phyloP scores from a whole-genome alignment of 768 basidiomycete species.

The Pisolithus microcarpus region DNA sequence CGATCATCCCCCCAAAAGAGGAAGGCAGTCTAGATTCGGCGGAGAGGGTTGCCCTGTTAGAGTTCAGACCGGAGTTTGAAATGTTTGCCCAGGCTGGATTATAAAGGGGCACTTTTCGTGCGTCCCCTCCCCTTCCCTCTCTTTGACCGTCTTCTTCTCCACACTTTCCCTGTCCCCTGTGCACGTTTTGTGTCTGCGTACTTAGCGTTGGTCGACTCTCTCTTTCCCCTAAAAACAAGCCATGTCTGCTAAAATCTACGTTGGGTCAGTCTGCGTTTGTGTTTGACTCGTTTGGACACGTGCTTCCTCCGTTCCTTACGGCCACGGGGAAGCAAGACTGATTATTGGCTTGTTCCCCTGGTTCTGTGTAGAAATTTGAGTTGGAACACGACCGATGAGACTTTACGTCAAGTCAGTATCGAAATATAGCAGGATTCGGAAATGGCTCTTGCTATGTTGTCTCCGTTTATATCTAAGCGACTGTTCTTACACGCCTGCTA shows the following conservation, averaged over 20 bases:
- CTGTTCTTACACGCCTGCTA: constrained; percentile 23
- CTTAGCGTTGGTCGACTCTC: constrained; percentile 29
- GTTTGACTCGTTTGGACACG: constrained; percentile 35
- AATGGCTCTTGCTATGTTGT: constrained; percentile 39
- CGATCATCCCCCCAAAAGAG: constrained; percentile 16
- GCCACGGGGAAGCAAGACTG: constrained; percentile 44
- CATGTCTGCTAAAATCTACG: constrained; percentile 85
- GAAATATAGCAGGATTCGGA: constrained; percentile 29
- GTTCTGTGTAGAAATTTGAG: constrained; percentile 75
- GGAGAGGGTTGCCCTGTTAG: constrained; percentile 10
- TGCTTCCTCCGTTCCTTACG: constrained; percentile 37
- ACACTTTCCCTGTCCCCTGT: constrained; percentile 45
- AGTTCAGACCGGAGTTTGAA: constrained; percentile 47
- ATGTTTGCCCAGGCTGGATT: constrained; percentile 24
- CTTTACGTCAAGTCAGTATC: constrained; percentile 78
- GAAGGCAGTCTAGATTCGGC: constrained; percentile 19
- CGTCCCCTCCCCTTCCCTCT: constrained; percentile 15
- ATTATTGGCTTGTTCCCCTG: constrained; percentile 38
- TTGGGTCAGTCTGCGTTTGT: constrained; percentile 81
- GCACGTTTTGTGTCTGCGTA: constrained; percentile 49
- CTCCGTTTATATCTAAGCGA: constrained; percentile 26
- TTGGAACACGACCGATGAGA: constrained; percentile 95
- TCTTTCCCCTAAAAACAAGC: constrained; percentile 20
- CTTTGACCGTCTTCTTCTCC: constrained; percentile 33
- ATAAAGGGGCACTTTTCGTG: constrained; percentile 35